phyloP scores from a whole-genome alignment of 2,329 filamentous ascomycete genomes.

The Penicillium paneum region DNA sequence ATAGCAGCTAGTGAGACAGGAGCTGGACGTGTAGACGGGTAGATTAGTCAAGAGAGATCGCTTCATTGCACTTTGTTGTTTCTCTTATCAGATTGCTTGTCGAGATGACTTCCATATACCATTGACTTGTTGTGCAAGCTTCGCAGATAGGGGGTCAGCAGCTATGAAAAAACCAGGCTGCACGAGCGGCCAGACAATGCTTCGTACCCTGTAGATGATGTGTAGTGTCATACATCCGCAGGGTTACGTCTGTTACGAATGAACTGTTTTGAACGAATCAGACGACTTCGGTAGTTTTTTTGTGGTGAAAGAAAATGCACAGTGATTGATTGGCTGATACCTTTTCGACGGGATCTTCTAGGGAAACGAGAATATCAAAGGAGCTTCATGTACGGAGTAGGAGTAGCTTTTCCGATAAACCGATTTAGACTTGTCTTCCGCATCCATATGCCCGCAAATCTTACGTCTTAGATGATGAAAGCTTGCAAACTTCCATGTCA shows the following conservation, averaged over 20 bases:
- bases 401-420: neutral
- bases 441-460: neutral
- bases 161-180: conserved; percentile 7
- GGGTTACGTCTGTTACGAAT: conserved; percentile 7
- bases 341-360: neutral
- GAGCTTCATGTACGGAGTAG: neutral
- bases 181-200: conserved; percentile 11
- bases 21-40: conserved; percentile 2
- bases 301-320: neutral
- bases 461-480: neutral
- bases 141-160: conserved; percentile 10
- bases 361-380: neutral
- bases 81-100: conserved; percentile 6
- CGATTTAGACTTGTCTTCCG: neutral
- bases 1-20: conserved; percentile 6
- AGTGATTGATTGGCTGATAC: neutral
- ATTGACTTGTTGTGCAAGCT: conserved; percentile 8
- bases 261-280: conserved; percentile 15
- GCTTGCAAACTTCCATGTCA: neutral
- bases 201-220: conserved; percentile 20
- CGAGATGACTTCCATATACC: conserved; percentile 6
- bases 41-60: conserved; percentile 3
- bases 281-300: neutral
- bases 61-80: neutral
- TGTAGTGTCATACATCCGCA: conserved; percentile 19